Evolutionary conservation across 805 yeast genomes (phyloP), one percentile per base, ranked within the genome.

Genomic region (Pichia sporocuriosa): DNA sequence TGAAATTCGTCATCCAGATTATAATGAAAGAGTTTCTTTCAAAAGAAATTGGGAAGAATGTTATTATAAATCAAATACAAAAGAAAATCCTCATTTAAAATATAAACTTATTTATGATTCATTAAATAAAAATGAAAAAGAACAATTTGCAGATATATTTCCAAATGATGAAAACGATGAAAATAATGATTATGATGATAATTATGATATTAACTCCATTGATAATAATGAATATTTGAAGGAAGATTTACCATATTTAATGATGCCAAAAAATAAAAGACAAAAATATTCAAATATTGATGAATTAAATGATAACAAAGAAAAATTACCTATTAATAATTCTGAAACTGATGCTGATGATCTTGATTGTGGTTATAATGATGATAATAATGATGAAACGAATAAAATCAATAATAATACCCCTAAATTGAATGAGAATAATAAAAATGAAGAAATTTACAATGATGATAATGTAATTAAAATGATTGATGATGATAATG

Each of bases 11-110:
- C 24, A 21, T 9, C 48, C 50, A 12, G 28, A 44, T 4, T 58
- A 56, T 40, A 49, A 50, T 3, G 54, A 58, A 37, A 50, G 65
- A 41, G 48, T 47, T 10, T 36, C 40, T 0, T 58, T 32, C 32
- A 53, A 53, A 30, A 32, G 32, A 13, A 25, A 40, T 7, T 61
- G 59, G 58, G 56, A 54, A 29, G 42, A 39, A 11, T 29, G 43
- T 5, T 48, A 41, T 29, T 48, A 47, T 32, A 21, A 23, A 3
- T 31, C 28, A 42, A 49, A 38, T 16, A 45, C 41, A 20, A 40
- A 34, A 12, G 46, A 35, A 9, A 20, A 33, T 23, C 46, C 45
- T 3, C 17, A 19, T 4, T 9, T 13, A 21, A 46, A 46, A 35
- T 39, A 29, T 6, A 35, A 38, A 29, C 31, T 32, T 4, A 11